These are phyloP conservation scores for Blastocystis sp. DNA, from an alignment of 352 stramenopile genomes.

Conservation along the genomic window DNA sequence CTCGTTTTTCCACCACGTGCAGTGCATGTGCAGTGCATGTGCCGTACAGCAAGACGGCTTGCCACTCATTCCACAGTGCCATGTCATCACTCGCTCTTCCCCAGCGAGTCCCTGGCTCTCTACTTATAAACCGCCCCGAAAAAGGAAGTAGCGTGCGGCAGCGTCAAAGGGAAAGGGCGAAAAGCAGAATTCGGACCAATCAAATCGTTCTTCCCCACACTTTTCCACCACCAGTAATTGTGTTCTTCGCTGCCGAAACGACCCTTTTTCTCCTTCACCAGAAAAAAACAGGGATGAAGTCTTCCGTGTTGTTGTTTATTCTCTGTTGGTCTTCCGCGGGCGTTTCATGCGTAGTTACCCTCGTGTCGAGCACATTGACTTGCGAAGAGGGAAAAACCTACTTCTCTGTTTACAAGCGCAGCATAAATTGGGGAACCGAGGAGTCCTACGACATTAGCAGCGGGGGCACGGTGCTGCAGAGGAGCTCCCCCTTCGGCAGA, in stretches of 20 bases:
- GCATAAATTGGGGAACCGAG: background rate
- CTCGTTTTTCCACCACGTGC: no score
- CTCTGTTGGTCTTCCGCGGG: background rate
- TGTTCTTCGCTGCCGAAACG: background rate
- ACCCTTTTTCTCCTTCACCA: background rate
- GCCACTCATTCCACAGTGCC: background rate
- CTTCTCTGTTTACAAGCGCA: background rate
- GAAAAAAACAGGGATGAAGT: background rate
- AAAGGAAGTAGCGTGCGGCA: no score
- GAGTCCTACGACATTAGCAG: conserved; percentile 2
- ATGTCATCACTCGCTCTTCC: background rate
- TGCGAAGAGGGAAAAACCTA: background rate
- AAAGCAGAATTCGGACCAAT: background rate
- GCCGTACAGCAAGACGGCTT: no score
- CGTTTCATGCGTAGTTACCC: background rate
- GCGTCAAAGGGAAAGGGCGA: no score
- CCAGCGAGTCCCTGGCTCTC: no score
- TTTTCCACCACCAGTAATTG: background rate
- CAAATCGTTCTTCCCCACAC: background rate
- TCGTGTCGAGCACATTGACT: background rate
- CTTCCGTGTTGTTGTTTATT: background rate
- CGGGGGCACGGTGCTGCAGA: background rate
- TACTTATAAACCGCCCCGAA: no score
- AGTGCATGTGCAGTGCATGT: no score
- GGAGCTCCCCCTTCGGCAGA: background rate